Conservation (phyloP, 2,329 filamentous ascomycete species). For the Didymella segeticola region DNA sequence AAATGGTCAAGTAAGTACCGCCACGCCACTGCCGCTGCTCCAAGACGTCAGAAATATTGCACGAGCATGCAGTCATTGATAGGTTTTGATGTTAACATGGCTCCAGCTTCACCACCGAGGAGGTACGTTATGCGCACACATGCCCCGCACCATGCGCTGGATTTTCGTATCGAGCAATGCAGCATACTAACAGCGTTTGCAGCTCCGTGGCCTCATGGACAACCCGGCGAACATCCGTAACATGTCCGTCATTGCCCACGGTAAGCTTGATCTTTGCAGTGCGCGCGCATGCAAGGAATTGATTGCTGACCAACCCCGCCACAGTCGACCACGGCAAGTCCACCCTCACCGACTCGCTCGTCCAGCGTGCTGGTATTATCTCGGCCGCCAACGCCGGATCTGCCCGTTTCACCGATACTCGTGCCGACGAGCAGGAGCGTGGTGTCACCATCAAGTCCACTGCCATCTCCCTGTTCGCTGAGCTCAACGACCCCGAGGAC, state of each 20-base stretch:
- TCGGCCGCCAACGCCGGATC: constrained; percentile 97
- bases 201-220: constrained; percentile 82
- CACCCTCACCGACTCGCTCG: constrained; percentile 97
- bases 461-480: constrained; percentile 96
- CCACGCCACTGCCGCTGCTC: constrained; percentile 4
- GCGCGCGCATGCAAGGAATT: constrained; percentile 14
- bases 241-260: constrained; percentile 99
- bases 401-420: constrained; percentile 94
- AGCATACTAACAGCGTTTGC: constrained; percentile 37
- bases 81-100: constrained; percentile 57
- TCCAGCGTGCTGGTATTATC: constrained; percentile 99
- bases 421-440: constrained; percentile 98
- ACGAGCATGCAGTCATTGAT: background rate
- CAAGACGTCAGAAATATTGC: background rate
- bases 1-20: constrained; percentile 97
- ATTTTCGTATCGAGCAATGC: constrained; percentile 17
- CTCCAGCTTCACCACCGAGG: constrained; percentile 95
- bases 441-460: constrained; percentile 99
- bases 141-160: constrained; percentile 24
- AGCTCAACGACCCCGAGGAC: constrained; percentile 81
- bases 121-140: constrained; percentile 60
- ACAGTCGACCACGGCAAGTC: constrained; percentile 99
- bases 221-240: constrained; percentile 80
- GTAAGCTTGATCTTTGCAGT: constrained; percentile 51
- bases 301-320: constrained; percentile 34